These are phyloP conservation scores for Cryptococcus neoformans DNA, from an alignment of 1,284 basidiomycete genomes.

Conservation along the genomic window DNA sequence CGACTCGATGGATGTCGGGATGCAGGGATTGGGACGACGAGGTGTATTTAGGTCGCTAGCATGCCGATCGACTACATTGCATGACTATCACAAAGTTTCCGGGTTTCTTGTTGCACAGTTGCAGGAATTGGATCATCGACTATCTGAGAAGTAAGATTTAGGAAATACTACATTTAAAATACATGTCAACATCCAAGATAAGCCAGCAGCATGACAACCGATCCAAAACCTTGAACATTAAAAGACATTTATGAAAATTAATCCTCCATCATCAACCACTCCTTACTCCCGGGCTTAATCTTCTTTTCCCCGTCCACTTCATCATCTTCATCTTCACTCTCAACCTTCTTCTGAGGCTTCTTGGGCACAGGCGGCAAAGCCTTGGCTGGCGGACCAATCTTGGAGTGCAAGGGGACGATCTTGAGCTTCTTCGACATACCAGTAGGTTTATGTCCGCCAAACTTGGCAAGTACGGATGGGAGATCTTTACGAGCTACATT, in stretches of 20 bases:
- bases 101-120: neutral
- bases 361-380: conserved; percentile 43
- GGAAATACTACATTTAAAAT: neutral
- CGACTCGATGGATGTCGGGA: neutral
- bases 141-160: neutral
- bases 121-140: neutral
- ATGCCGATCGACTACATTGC: conserved; percentile 13
- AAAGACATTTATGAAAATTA: neutral
- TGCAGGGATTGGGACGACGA: conserved; percentile 8
- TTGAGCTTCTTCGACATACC: conserved; percentile 42
- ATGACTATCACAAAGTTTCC: conserved; percentile 5
- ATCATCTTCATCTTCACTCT: conserved; percentile 30
- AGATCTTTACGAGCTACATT: conserved; percentile 42
- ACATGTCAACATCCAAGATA: neutral
- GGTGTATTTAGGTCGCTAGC: conserved; percentile 11
- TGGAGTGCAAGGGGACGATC: conserved; percentile 42
- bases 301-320: conserved; percentile 6
- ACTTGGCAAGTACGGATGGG: conserved; percentile 36
- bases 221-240: neutral
- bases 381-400: conserved; percentile 44
- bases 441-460: conserved; percentile 33
- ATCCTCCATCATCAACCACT: neutral
- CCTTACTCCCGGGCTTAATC: neutral
- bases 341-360: conserved; percentile 42
- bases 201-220: neutral